Evolutionary conservation across 192 early-diverging fungal genomes (phyloP).

Genomic region (Linderina pennispora): DNA sequence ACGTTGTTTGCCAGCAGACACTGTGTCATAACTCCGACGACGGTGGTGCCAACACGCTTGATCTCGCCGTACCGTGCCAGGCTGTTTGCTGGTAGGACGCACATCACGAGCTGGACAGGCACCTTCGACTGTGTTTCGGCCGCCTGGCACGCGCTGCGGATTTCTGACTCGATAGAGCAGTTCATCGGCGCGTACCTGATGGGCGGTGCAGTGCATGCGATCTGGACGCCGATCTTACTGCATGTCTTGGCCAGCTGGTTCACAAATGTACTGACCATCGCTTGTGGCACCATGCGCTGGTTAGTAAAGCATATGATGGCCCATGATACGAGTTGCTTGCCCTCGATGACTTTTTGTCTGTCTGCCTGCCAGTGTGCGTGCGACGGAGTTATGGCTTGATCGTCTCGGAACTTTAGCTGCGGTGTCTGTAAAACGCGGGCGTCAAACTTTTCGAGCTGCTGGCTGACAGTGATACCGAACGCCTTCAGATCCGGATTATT

Average conservation of each 20-base stretch:
- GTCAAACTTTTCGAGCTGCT: constrained; percentile 1
- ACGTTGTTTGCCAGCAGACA: constrained; percentile 30
- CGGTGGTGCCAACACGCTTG: constrained; percentile 46
- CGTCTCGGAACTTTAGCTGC: neutral
- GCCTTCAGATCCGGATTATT: neutral
- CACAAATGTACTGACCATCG: constrained; percentile 6
- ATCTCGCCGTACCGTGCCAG: constrained; percentile 44
- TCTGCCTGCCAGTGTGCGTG: constrained; percentile 1
- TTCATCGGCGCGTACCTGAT: constrained; percentile 1
- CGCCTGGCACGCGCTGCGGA: neutral
- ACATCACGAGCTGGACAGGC: constrained; percentile 13
- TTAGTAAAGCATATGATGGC: constrained; percentile 15
- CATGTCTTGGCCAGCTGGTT: constrained; percentile 12
- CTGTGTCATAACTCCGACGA: constrained; percentile 48
- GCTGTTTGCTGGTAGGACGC: constrained; percentile 12
- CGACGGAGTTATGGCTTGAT: neutral
- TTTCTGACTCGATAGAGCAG: neutral
- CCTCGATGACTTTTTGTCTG: neutral
- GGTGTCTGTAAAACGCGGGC: constrained; percentile 9
- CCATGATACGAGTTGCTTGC: constrained; percentile 13
- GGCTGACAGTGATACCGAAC: constrained; percentile 10
- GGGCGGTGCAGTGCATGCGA: constrained; percentile 10
- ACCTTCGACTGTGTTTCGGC: neutral
- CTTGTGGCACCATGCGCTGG: neutral
- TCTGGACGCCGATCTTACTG: constrained; percentile 7